Base-by-base conservation (phyloP, 164 flowering plant genomes). In the Nymphaea thermarum region DNA sequence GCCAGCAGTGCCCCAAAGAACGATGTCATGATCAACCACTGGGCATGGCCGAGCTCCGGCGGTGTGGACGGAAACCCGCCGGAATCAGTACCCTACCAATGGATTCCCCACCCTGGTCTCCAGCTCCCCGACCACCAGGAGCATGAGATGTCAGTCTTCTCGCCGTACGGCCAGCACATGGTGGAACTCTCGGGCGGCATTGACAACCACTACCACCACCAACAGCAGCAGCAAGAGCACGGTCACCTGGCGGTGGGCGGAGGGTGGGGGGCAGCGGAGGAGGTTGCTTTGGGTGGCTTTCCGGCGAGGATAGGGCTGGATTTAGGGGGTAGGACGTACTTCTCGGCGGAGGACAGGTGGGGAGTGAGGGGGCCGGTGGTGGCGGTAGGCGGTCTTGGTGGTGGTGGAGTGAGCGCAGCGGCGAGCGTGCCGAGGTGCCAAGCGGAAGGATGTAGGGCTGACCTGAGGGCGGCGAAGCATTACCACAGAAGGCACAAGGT, bases 401-500 rank as follows among this genome's bases (percentile, higher is more conserved):
- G 12, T 62, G 63, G 61, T 60, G 66, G 44, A 57, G 12, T 45
- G 65, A 42, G 67, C 43, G 44, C 53, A 17, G 42, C 65, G 60
- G 44, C 57, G 8, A 51, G 57, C 57, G 41, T 65, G 45, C 77
- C 76, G 59, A 16, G 59, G 53, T 92, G 98, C 65, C 98, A 92
- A 69, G 90, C 81, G 2, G 98, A 92, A 61, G 72, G 66, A 62
- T 92, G 98, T 72, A 66, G 74, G 3, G 85, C 79, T 43, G 87
- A 88, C 66, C 72, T 92, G 76, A 66, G 71, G 2, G 77, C 67
- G 3, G 88, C 89, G 4, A 90, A 84, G 79, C 73, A 70, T 17
- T 92, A 92, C 75, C 84, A 90, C 71, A 74, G 83, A 3, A 80
- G 93, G 15, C 96, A 90, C 63, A 87, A 82, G 82, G 96, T 92